A percentile compares a stretch with the other conserved stretches of the same genome.
These are phyloP conservation scores for Echeveria elegans DNA, from an alignment of 164 flowering plant genomes.

Conservation along the genomic window DNA sequence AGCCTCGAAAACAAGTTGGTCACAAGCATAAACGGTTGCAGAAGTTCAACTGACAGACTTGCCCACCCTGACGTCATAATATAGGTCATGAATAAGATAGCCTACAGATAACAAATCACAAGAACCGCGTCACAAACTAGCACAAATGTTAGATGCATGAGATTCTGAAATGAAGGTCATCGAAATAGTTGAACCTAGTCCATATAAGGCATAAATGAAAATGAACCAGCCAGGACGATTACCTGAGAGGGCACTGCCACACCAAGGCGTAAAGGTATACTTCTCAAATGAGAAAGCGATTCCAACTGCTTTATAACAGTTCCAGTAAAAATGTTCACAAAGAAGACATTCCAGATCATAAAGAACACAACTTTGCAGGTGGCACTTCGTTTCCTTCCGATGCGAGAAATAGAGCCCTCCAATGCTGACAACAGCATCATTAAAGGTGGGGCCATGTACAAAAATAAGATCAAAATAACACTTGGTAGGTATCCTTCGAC, in stretches of 20 bases:
- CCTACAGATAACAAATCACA: background rate
- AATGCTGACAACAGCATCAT: background rate
- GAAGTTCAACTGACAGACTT: background rate
- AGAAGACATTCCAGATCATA: background rate
- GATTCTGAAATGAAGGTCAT: too few species aligned
- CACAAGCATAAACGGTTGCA: background rate
- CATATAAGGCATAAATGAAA: too few species aligned
- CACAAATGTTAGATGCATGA: background rate
- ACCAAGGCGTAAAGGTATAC: background rate
- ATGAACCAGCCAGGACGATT: background rate
- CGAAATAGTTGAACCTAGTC: background rate
- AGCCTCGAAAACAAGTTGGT: background rate
- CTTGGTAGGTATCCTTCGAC: background rate
- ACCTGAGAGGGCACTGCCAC: background rate
- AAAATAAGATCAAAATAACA: background rate
- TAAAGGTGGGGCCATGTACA: background rate
- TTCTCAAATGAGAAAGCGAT: background rate
- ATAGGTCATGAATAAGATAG: background rate
- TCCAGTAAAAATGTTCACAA: background rate
- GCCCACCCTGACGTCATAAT: background rate
- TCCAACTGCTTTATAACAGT: background rate
- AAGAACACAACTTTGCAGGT: background rate
- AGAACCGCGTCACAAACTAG: background rate
- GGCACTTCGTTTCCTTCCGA: background rate
- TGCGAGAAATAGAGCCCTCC: background rate